phyloP scores from a whole-genome alignment of 2,329 filamentous ascomycete genomes.

The Botryosphaeria dothidea region DNA sequence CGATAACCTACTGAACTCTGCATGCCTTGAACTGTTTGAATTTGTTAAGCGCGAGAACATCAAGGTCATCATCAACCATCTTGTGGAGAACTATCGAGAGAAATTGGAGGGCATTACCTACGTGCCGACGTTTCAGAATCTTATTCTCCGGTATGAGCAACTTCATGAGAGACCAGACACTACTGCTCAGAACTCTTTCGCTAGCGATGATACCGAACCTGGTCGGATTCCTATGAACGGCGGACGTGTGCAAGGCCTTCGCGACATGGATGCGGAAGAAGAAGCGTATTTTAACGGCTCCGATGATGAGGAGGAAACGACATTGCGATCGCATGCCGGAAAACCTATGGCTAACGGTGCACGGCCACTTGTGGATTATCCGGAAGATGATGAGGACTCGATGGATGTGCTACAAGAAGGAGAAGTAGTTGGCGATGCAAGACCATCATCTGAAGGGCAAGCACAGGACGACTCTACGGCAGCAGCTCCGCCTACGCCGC shows the following conservation, averaged over 20 bases:
- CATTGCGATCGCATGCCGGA: constrained; percentile 32
- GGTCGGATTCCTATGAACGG: constrained; percentile 52
- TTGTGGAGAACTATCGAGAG: constrained; percentile 82
- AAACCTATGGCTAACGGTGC: constrained; percentile 57
- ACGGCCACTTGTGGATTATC: constrained; percentile 82
- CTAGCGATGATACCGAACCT: constrained; percentile 67
- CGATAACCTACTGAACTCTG: constrained; percentile 91
- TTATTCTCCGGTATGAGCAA: constrained; percentile 78
- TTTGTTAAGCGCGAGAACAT: constrained; percentile 66
- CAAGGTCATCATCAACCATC: constrained; percentile 77
- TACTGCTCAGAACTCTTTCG: constrained; percentile 63
- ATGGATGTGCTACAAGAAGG: constrained; percentile 47
- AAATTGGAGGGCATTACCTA: constrained; percentile 75
- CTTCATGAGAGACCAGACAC: constrained; percentile 61
- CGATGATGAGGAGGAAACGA: constrained; percentile 73
- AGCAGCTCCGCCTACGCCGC: neutral
- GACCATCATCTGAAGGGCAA: neutral
- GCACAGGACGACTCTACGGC: neutral
- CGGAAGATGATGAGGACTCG: constrained; percentile 80
- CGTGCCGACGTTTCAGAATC: constrained; percentile 77
- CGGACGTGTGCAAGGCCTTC: constrained; percentile 68
- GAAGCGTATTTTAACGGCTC: constrained; percentile 93
- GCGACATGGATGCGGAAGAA: constrained; percentile 81
- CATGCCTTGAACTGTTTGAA: constrained; percentile 91
- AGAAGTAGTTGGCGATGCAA: neutral